phyloP scores from a whole-genome alignment of 805 yeast genomes.

The Starmera pachycereana region DNA sequence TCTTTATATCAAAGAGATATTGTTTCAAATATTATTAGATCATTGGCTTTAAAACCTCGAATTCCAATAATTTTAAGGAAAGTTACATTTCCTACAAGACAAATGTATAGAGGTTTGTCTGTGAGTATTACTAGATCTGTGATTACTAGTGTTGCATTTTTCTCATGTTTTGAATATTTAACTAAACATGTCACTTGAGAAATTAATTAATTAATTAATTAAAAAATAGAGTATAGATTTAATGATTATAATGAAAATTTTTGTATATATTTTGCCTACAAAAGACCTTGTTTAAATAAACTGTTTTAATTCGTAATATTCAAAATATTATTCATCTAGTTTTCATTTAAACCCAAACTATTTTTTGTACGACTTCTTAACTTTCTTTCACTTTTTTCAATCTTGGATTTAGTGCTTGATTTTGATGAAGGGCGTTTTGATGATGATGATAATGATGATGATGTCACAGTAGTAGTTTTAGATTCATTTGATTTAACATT shows the following conservation, averaged over 20 bases:
- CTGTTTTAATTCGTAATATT: not conserved
- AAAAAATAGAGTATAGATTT: not conserved
- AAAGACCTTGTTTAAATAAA: not conserved
- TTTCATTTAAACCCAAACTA: too few species aligned
- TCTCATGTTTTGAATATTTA: constrained; percentile 57
- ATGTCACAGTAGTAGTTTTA: too few species aligned
- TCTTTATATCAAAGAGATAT: constrained; percentile 67
- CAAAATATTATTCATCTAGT: too few species aligned
- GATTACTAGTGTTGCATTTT: constrained; percentile 64
- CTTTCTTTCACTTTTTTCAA: not conserved
- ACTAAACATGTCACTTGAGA: constrained; percentile 45
- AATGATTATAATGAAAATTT: not conserved
- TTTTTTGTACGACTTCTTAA: constrained; percentile 10
- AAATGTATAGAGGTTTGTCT: constrained; percentile 69
- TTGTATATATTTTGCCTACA: not conserved
- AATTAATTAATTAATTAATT: too few species aligned
- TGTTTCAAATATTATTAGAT: constrained; percentile 54
- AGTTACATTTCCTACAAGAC: constrained; percentile 30
- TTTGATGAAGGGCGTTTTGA: too few species aligned
- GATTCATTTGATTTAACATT: too few species aligned
- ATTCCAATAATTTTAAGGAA: constrained; percentile 24
- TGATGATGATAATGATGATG: too few species aligned
- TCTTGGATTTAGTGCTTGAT: too few species aligned
- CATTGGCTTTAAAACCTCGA: constrained; percentile 32
- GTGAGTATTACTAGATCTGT: constrained; percentile 66